Conservation (phyloP, 2,329 filamentous ascomycete genomes). For the Aspergillus eucalypticola region DNA sequence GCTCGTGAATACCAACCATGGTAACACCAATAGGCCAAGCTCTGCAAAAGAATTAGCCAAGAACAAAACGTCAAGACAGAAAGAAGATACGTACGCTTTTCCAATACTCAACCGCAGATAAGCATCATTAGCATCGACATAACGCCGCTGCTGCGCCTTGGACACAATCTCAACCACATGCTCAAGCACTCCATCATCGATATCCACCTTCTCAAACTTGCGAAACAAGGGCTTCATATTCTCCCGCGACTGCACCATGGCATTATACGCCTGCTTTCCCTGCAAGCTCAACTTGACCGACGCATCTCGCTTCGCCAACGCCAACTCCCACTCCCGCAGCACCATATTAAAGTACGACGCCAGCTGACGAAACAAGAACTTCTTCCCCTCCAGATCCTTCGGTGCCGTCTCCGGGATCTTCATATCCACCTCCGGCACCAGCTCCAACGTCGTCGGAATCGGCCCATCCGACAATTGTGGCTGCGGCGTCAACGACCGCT, state of each 20-base stretch:
- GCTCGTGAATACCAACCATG: conserved; percentile 99
- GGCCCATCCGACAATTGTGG: conserved; percentile 66
- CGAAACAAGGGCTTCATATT: conserved; percentile 89
- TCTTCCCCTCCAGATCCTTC: conserved; percentile 64
- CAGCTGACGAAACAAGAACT: conserved; percentile 81
- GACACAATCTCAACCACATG: conserved; percentile 90
- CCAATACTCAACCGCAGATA: conserved; percentile 92
- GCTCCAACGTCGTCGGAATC: conserved; percentile 79
- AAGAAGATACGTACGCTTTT: conserved; percentile 62
- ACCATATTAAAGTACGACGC: conserved; percentile 96
- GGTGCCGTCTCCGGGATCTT: conserved; percentile 68
- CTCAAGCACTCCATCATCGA: conserved; percentile 76
- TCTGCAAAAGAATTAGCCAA: conserved; percentile 33
- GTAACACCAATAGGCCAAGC: conserved; percentile 99
- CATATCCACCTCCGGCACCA: conserved; percentile 85
- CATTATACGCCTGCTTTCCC: conserved; percentile 76
- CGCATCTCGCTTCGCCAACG: conserved; percentile 63
- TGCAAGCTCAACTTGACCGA: conserved; percentile 70
- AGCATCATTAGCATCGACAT: conserved; percentile 94
- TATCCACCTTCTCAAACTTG: conserved; percentile 77
- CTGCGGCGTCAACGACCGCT: conserved; percentile 41
- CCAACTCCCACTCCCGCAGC: conserved; percentile 80
- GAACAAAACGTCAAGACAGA: neutral
- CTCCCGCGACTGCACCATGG: conserved; percentile 83
- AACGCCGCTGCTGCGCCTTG: conserved; percentile 83